Percentiles rank a stretch among this genome's conserved stretches.
Conservation (phyloP, 2,329 filamentous ascomycete species). For the Trichoderma hamatum region DNA sequence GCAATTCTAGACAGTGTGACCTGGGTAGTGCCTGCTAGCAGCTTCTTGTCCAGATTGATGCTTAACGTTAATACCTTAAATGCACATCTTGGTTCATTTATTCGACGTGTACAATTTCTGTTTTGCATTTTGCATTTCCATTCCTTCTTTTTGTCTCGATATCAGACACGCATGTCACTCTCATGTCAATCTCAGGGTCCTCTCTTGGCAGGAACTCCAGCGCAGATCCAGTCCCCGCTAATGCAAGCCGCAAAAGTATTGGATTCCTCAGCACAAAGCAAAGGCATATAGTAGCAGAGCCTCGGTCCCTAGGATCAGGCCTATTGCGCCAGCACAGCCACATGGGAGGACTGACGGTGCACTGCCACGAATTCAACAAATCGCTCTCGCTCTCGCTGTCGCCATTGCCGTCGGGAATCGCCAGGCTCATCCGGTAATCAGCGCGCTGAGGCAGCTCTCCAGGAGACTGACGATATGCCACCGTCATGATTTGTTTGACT, state of each 20-base stretch:
- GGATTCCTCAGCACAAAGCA: not conserved
- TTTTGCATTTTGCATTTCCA: not conserved
- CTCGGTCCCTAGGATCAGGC: too few species aligned
- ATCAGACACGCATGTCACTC: not conserved
- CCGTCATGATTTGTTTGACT: not conserved
- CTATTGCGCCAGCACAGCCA: not conserved
- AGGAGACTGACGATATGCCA: not conserved
- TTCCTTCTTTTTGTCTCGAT: not conserved
- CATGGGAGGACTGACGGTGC: not conserved
- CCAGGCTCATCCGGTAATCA: not conserved
- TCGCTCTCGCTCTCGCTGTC: not conserved
- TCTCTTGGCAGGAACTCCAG: not conserved
- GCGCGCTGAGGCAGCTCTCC: not conserved
- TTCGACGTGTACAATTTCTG: not conserved
- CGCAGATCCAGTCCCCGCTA: not conserved
- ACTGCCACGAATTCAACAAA: conserved; percentile 18
- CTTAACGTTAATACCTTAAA: not conserved
- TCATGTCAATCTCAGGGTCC: not conserved
- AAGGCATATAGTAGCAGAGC: too few species aligned
- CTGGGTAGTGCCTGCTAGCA: not conserved
- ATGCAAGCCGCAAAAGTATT: not conserved
- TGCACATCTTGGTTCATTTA: not conserved
- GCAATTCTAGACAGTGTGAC: not conserved
- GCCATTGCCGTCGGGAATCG: conserved; percentile 1
- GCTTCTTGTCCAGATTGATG: not conserved